These are phyloP conservation scores for Kluyveromyces sp. DNA, from an alignment of 1,139 yeast species.

Conservation along the genomic window DNA sequence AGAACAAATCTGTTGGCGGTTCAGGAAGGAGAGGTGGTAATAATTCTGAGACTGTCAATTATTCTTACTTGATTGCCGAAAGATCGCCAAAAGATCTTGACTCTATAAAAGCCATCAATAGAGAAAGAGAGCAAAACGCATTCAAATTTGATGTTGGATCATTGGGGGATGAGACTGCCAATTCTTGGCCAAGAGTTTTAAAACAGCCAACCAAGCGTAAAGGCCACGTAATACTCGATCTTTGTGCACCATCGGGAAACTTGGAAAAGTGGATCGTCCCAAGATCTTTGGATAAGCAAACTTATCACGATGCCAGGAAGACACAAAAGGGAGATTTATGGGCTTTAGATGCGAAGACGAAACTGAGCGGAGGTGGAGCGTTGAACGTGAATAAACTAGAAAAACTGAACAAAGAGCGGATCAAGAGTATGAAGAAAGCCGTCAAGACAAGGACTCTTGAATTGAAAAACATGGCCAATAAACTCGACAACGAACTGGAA, in stretches of 20 bases:
- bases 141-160: constrained; percentile 18
- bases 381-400: constrained; percentile 26
- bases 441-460: constrained; percentile 19
- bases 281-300: constrained; percentile 65
- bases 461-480: constrained; percentile 15
- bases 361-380: constrained; percentile 31
- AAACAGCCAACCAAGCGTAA: constrained; percentile 69
- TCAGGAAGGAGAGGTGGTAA: constrained; percentile 71
- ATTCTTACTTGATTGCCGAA: constrained; percentile 68
- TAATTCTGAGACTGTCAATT: constrained; percentile 67
- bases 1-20: constrained; percentile 44
- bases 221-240: constrained; percentile 73
- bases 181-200: constrained; percentile 69
- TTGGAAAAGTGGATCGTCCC: constrained; percentile 86
- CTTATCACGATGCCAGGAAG: constrained; percentile 87
- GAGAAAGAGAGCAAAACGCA: constrained; percentile 21
- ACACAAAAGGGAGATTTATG: constrained; percentile 81
- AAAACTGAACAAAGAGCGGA: constrained; percentile 28
- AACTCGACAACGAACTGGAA: constrained; percentile 11
- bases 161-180: constrained; percentile 31
- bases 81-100: constrained; percentile 39
- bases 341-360: constrained; percentile 73
- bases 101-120: constrained; percentile 27
- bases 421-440: constrained; percentile 21
- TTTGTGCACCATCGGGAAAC: constrained; percentile 73